These are phyloP conservation scores for Chaetomiaceae sp. DNA, from an alignment of 2,329 filamentous ascomycete species.

Conservation along the genomic window DNA sequence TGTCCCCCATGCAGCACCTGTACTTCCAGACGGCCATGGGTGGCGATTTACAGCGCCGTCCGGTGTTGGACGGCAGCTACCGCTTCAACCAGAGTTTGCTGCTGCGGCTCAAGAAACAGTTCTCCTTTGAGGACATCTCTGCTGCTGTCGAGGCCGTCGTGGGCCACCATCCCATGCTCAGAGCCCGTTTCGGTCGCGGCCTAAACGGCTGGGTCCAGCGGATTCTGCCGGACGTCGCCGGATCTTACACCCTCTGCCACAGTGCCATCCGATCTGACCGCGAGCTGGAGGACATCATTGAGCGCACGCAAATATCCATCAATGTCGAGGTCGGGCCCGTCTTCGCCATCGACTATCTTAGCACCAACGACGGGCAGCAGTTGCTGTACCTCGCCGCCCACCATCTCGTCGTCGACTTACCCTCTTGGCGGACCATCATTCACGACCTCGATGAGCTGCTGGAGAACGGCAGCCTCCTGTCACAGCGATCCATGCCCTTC, in stretches of 20 bases:
- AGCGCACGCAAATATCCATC: conserved; percentile 38
- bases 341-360: conserved; percentile 44
- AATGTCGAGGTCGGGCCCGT: conserved; percentile 46
- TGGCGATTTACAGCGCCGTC: conserved; percentile 28
- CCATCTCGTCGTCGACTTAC: conserved; percentile 45
- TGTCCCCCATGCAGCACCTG: conserved; percentile 49
- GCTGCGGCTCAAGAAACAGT: conserved; percentile 38
- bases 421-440: conserved; percentile 45
- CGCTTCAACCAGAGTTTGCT: conserved; percentile 48
- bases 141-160: conserved; percentile 44
- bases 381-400: conserved; percentile 46
- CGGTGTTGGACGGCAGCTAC: conserved; percentile 32
- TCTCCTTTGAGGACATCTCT: conserved; percentile 38
- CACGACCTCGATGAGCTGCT: conserved; percentile 46
- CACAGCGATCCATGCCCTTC: conserved; percentile 41
- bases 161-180: conserved; percentile 46
- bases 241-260: conserved; percentile 40
- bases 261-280: conserved; percentile 35
- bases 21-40: conserved; percentile 45
- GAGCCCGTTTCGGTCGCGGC: conserved; percentile 37
- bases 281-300: conserved; percentile 37
- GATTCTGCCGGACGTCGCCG: conserved; percentile 34
- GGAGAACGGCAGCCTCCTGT: conserved; percentile 37
- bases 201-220: conserved; percentile 42
- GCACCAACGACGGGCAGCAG: conserved; percentile 39